A percentile compares a stretch with the other conserved stretches of the same genome.
phyloP scores from a whole-genome alignment of 2,329 filamentous ascomycete species.

The Scytalidium lignicola region DNA sequence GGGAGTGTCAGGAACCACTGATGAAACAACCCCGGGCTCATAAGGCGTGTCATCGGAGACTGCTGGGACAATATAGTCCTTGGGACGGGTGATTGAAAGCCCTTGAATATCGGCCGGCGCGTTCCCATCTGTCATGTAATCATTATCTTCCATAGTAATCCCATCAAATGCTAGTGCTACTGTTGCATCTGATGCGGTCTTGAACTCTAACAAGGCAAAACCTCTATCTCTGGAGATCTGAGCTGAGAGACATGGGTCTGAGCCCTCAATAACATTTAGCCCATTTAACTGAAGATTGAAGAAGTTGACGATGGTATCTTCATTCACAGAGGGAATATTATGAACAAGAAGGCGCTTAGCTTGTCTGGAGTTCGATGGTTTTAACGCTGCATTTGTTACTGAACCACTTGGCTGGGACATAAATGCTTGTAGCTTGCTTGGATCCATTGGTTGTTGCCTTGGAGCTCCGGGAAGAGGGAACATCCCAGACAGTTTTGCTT shows the following conservation, averaged over 20 bases:
- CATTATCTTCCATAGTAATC: slow-evolving; percentile 76
- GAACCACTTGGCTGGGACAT: slow-evolving; percentile 81
- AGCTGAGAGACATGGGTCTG: slow-evolving; percentile 79
- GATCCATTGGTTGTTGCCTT: slow-evolving; percentile 91
- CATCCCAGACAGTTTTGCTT: slow-evolving; percentile 98
- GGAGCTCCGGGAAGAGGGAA: slow-evolving; percentile 96
- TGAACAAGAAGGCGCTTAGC: slow-evolving; percentile 86
- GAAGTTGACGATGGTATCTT: slow-evolving; percentile 73
- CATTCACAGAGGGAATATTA: slow-evolving; percentile 73
- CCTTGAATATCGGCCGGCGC: slow-evolving; percentile 45
- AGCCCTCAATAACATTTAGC: slow-evolving; percentile 81
- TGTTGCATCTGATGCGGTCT: slow-evolving; percentile 79
- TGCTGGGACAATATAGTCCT: slow-evolving; percentile 93
- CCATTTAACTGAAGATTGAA: slow-evolving; percentile 97
- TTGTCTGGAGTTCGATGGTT: slow-evolving; percentile 89
- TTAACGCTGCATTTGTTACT: slow-evolving; percentile 67
- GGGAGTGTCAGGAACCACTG: slow-evolving; percentile 80
- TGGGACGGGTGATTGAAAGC: slow-evolving; percentile 77
- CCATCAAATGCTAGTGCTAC: slow-evolving; percentile 87
- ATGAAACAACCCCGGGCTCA: slow-evolving; percentile 72
- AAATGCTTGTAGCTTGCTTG: slow-evolving; percentile 87
- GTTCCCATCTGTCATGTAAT: slow-evolving; percentile 50
- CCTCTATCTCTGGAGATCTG: slow-evolving; percentile 73
- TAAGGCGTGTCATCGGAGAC: slow-evolving; percentile 67
- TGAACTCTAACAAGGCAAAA: slow-evolving; percentile 90